Conservation (phyloP, 2,329 filamentous ascomycete species). For the Xylogone sp. region DNA sequence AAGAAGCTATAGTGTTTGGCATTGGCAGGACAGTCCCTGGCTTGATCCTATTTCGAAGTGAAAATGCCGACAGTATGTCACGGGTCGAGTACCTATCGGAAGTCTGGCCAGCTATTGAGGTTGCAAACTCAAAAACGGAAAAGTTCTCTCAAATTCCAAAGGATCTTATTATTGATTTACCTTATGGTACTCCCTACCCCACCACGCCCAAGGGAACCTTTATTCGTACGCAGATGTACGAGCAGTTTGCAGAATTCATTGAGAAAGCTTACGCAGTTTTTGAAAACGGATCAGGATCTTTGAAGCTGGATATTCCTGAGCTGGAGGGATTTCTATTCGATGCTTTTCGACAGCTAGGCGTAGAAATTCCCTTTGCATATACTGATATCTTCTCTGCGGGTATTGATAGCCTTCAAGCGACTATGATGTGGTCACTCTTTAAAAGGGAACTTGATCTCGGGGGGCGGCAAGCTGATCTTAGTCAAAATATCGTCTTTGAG, state of each 20-base stretch:
- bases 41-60: constrained; percentile 46
- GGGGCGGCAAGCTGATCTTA: constrained; percentile 5
- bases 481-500: constrained; percentile 29
- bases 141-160: constrained; percentile 47
- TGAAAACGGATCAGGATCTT: constrained; percentile 18
- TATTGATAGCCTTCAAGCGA: constrained; percentile 26
- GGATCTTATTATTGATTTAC: constrained; percentile 49
- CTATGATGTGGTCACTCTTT: constrained; percentile 20
- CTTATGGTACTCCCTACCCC: too few relatives aligned
- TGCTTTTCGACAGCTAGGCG: constrained; percentile 20
- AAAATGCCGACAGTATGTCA: constrained; percentile 34
- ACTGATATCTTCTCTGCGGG: constrained; percentile 27
- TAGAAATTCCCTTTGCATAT: constrained; percentile 1
- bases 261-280: constrained; percentile 30
- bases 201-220: constrained; percentile 52
- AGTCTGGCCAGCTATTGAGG: constrained; percentile 43
- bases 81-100: constrained; percentile 41
- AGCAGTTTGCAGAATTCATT: constrained; percentile 37
- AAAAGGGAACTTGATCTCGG: constrained; percentile 22
- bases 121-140: constrained; percentile 44
- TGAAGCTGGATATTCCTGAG: constrained; percentile 13
- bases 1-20: constrained; percentile 54
- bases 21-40: constrained; percentile 47
- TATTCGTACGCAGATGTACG: constrained; percentile 45
- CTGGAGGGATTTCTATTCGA: constrained; percentile 16